Conservation (phyloP, 148 eudicot species). For the Vaccinium macrocarpon region DNA sequence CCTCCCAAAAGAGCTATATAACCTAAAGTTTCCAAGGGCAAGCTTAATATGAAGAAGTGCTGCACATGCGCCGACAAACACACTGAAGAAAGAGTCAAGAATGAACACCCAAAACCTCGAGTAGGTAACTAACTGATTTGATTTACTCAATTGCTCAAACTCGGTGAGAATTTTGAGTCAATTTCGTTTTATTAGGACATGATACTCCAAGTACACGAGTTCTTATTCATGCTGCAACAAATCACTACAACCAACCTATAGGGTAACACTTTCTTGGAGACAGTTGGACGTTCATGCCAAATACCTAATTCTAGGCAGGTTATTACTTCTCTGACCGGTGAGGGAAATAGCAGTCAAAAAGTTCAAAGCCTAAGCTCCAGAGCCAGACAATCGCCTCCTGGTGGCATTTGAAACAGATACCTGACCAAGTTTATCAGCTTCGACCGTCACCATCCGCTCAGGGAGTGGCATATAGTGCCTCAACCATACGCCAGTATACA, state of each 20-base stretch:
- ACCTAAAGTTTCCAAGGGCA: not conserved
- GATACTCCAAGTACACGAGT: not conserved
- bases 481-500: constrained; percentile 80
- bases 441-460: constrained; percentile 44
- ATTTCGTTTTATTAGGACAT: not conserved
- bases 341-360: not conserved
- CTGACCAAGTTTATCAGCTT: constrained; percentile 64
- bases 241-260: not conserved
- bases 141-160: not conserved
- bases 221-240: not conserved
- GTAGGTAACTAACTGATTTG: not conserved
- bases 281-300: not conserved
- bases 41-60: not conserved
- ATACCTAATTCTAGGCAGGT: not conserved
- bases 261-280: not conserved
- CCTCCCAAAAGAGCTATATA: not conserved
- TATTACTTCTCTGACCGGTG: not conserved
- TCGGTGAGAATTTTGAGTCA: not conserved
- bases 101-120: not conserved
- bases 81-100: not conserved
- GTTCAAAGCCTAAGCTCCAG: constrained; percentile 40
- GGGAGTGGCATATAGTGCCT: constrained; percentile 62
- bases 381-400: constrained; percentile 74
- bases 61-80: not conserved
- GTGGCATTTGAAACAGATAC: constrained; percentile 88